Percentiles rank a stretch among this genome's conserved stretches.
Conservation (phyloP, 306 rosid species). For the Lithocarpus polystachyus region DNA sequence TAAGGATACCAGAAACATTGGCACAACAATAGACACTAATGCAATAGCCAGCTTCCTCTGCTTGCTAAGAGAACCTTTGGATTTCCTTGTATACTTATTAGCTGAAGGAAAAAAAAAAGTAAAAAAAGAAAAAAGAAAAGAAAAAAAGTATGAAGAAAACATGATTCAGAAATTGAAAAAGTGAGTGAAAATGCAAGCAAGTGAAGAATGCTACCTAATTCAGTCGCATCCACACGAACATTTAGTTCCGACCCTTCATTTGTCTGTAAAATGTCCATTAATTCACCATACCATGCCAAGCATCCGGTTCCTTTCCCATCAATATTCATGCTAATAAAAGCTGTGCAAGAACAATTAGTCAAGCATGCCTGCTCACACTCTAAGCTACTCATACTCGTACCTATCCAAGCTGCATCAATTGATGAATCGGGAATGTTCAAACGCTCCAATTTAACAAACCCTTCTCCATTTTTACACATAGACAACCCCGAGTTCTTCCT, state of each 20-base stretch:
- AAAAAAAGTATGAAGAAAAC: too few species aligned
- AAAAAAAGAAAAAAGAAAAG: neutral
- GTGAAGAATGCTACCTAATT: neutral
- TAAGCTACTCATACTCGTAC: neutral
- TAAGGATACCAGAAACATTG: neutral
- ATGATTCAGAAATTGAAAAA: too few species aligned
- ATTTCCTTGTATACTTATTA: neutral
- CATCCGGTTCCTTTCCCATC: constrained; percentile 16
- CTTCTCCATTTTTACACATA: constrained; percentile 20
- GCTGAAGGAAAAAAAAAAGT: neutral
- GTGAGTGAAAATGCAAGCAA: neutral
- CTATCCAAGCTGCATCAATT: neutral
- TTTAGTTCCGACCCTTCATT: constrained; percentile 14
- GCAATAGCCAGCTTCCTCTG: neutral
- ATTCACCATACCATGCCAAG: constrained; percentile 27
- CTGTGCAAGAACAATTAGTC: constrained; percentile 32
- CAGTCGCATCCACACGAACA: constrained; percentile 22
- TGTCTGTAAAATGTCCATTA: constrained; percentile 22
- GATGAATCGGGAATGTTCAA: constrained; percentile 1
- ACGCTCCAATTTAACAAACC: neutral
- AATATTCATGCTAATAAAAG: constrained; percentile 13
- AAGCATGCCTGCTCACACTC: constrained; percentile 21
- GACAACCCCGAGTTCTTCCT: neutral
- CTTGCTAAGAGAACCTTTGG: neutral
- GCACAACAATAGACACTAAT: neutral